phyloP scores from a whole-genome alignment of 1,284 basidiomycete species.

The Clitocybe nebularis region DNA sequence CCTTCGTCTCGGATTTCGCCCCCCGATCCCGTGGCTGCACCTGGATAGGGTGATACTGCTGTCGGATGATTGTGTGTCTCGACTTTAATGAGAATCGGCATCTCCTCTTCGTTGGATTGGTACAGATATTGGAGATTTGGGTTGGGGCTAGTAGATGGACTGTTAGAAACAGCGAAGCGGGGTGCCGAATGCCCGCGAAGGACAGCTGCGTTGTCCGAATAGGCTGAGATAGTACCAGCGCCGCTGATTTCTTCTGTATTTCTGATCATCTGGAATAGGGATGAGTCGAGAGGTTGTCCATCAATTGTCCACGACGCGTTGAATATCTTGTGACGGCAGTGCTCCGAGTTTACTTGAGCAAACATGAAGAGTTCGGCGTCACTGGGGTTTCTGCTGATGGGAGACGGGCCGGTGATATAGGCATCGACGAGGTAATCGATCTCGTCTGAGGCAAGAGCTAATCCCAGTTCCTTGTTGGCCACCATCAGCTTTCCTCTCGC shows the following conservation, averaged over 20 bases:
- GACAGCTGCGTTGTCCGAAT: constrained; percentile 98
- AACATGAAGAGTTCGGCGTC: constrained; percentile 99
- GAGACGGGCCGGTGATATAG: constrained; percentile 67
- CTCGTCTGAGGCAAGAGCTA: constrained; percentile 89
- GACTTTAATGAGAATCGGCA: constrained; percentile 94
- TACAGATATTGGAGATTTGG: constrained; percentile 45
- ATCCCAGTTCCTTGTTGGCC: constrained; percentile 85
- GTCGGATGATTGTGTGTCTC: constrained; percentile 99
- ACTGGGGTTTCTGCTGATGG: constrained; percentile 80
- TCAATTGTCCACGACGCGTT: constrained; percentile 97
- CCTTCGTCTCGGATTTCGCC: constrained; percentile 99
- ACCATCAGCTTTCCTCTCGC: constrained; percentile 60
- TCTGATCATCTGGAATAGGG: constrained; percentile 96
- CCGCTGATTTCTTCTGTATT: constrained; percentile 87
- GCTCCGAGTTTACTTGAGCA: constrained; percentile 99
- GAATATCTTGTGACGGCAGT: constrained; percentile 99
- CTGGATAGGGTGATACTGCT: constrained; percentile 96
- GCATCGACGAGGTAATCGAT: constrained; percentile 92
- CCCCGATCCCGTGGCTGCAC: constrained; percentile 96
- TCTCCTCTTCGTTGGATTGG: constrained; percentile 59
- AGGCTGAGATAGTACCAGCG: constrained; percentile 88
- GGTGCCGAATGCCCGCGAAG: constrained; percentile 77
- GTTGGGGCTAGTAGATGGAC: constrained; percentile 29
- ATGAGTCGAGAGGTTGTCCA: constrained; percentile 61
- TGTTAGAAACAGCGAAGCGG: constrained; percentile 70